Percentiles rank a stretch among this genome's conserved stretches.
These are phyloP conservation scores for Curvularia sp. DNA, from an alignment of 2,329 filamentous ascomycete species.

Conservation along the genomic window DNA sequence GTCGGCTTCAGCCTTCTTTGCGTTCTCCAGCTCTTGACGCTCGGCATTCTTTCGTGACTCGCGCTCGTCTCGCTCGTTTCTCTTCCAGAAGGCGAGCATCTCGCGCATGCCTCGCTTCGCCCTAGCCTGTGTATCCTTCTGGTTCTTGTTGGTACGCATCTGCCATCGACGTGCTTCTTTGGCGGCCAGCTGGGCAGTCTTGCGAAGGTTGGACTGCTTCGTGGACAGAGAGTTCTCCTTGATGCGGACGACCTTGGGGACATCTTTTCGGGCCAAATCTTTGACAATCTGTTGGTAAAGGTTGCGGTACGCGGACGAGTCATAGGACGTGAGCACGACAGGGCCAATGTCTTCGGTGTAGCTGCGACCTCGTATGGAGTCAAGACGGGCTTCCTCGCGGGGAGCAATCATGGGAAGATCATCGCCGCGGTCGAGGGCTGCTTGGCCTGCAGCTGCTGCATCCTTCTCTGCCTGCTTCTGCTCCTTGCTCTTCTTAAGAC, in stretches of 20 bases:
- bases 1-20: constrained; percentile 94
- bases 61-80: constrained; percentile 96
- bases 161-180: constrained; percentile 99
- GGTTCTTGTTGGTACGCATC: constrained; percentile 95
- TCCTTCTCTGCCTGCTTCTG: constrained; percentile 74
- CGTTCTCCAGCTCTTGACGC: constrained; percentile 94
- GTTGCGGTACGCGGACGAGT: constrained; percentile 92
- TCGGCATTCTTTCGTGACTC: constrained; percentile 93
- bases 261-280: constrained; percentile 90
- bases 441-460: constrained; percentile 86
- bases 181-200: constrained; percentile 94
- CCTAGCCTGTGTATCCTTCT: constrained; percentile 94
- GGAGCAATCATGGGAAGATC: constrained; percentile 70
- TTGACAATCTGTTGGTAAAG: constrained; percentile 98
- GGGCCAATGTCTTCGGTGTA: constrained; percentile 59
- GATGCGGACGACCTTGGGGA: constrained; percentile 89
- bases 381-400: constrained; percentile 63
- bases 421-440: constrained; percentile 79
- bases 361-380: constrained; percentile 52
- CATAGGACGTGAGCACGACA: constrained; percentile 63
- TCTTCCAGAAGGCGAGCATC: constrained; percentile 99
- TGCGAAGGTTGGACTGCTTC: constrained; percentile 94
- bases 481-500: constrained; percentile 87
- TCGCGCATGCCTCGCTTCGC: constrained; percentile 99
- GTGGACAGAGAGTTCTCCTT: constrained; percentile 85